Evolutionary conservation across 768 basidiomycete genomes (phyloP).

Genomic region (Terana coerulea): DNA sequence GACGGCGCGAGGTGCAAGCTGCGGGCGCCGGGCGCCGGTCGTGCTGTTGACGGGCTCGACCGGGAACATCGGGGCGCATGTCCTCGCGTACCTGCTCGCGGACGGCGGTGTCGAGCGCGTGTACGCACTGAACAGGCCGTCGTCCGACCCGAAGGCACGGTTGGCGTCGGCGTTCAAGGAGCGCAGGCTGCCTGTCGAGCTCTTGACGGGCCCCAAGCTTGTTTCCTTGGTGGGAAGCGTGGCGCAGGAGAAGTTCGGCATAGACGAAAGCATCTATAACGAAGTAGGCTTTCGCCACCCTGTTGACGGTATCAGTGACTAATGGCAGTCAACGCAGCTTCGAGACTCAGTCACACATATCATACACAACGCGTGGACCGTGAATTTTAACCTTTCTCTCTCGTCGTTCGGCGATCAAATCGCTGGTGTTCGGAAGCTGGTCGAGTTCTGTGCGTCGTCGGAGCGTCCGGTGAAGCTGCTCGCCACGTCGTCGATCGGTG

Average conservation of each 20-base stretch:
- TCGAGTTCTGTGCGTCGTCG: constrained; percentile 29
- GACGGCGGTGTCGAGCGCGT: constrained; percentile 1
- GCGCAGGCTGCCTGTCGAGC: constrained; percentile 1
- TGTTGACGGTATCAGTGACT: not conserved
- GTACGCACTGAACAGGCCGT: constrained; percentile 3
- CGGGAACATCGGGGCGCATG: constrained; percentile 5
- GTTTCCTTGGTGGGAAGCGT: constrained; percentile 1
- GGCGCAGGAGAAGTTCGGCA: not conserved
- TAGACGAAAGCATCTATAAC: not conserved
- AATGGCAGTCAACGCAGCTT: not conserved
- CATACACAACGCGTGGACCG: constrained; percentile 31
- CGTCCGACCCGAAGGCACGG: not conserved
- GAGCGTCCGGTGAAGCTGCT: constrained; percentile 22
- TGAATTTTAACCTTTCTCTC: constrained; percentile 34
- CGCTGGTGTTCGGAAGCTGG: constrained; percentile 28
- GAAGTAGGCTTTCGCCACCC: constrained; percentile 3
- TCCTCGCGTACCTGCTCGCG: constrained; percentile 1
- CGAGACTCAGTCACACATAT: constrained; percentile 1
- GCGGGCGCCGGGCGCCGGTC: not conserved
- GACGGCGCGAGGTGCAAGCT: not conserved
- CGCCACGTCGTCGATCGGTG: constrained; percentile 32
- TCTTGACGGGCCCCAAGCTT: not conserved
- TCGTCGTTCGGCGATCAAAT: constrained; percentile 26
- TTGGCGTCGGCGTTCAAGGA: not conserved
- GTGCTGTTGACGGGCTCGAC: constrained; percentile 11